Evolutionary conservation across 2,329 filamentous ascomycete genomes (phyloP), one percentile per base, ranked within the genome.

Genomic region (Talaromyces piceae): DNA sequence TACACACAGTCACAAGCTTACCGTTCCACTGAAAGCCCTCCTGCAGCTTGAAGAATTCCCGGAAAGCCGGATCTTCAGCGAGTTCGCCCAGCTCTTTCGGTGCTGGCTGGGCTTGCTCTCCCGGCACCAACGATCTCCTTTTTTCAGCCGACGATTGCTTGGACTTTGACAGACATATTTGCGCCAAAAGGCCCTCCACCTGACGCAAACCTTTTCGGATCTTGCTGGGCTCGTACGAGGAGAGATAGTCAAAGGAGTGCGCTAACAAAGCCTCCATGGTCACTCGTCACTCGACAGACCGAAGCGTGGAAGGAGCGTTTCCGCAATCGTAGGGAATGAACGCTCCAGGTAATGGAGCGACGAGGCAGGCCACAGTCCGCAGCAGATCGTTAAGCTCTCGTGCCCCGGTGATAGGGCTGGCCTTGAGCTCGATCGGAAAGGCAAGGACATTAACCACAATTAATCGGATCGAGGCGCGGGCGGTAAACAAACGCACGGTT

Each of bases 1-100:
- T 9, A 7, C 0, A 27, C 13, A 27, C 7, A 27, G 13, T 26
- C 18, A 12, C 11, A 2, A 5, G 37, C 45, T 28, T 67, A 84
- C 81, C 79, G 73, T 98, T 98, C 87, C 90, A 97, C 73, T 97
- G 89, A 66, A 98, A 98, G 2, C 91, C 88, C 65, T 97, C 91
- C 69, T 98, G 93, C 58, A 97, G 69, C 67, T 95, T 89, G 76
- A 95, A 96, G 75, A 97, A 97, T 70, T 96, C 90, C 58, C 88
- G 78, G 66, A 96, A 97, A 18, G 91, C 91, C 18, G 87, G 88
- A 68, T 97, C 93, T 57, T 84, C 81, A 47, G 81, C 79, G 56
- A 96, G 73, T 52, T 89, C 84, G 20, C 74, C 73, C 46, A 95
- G 77, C 12, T 77, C 76, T 70, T 88, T 90, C 48, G 73, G 72